Percentiles rank a stretch among this genome's conserved stretches.
phyloP scores from a whole-genome alignment of 495 filamentous ascomycete species.

The Trichoderma erinaceum region DNA sequence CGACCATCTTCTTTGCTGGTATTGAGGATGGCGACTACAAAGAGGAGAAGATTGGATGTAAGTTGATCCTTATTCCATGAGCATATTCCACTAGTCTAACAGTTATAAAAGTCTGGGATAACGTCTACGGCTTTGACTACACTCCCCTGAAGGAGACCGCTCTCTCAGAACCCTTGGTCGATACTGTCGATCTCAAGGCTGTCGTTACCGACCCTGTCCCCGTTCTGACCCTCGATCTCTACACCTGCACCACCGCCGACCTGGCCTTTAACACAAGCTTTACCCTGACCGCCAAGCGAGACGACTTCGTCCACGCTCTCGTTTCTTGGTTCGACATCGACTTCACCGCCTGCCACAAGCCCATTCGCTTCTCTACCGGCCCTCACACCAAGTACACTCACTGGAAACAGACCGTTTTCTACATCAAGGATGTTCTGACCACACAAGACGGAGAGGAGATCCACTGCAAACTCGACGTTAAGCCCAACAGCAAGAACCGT shows the following conservation, averaged over 20 bases:
- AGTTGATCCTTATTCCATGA: conserved; percentile 19
- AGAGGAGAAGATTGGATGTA: conserved; percentile 63
- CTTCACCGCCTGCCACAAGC: conserved; percentile 90
- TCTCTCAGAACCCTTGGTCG: conserved; percentile 65
- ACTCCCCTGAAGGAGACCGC: conserved; percentile 64
- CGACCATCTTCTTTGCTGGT: conserved; percentile 77
- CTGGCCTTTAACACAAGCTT: conserved; percentile 61
- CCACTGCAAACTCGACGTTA: conserved; percentile 65
- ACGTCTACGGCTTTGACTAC: conserved; percentile 76
- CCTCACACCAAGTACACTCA: conserved; percentile 89
- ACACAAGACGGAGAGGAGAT: conserved; percentile 74
- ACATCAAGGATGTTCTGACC: conserved; percentile 75
- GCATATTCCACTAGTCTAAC: background rate
- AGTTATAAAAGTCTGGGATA: conserved; percentile 61
- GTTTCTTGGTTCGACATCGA: conserved; percentile 99
- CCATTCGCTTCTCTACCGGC: conserved; percentile 76
- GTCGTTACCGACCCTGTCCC: conserved; percentile 66
- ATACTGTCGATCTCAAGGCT: conserved; percentile 64
- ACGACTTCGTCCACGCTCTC: conserved; percentile 89
- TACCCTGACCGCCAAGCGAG: conserved; percentile 62
- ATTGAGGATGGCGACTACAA: conserved; percentile 82
- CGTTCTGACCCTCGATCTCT: conserved; percentile 66
- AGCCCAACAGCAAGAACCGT: conserved; percentile 88
- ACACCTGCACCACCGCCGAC: conserved; percentile 58
- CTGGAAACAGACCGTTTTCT: conserved; percentile 95